Percentiles rank a stretch among this genome's conserved stretches.
Conservation (phyloP, 805 yeast species). For the Zygotorulaspora florentina region DNA sequence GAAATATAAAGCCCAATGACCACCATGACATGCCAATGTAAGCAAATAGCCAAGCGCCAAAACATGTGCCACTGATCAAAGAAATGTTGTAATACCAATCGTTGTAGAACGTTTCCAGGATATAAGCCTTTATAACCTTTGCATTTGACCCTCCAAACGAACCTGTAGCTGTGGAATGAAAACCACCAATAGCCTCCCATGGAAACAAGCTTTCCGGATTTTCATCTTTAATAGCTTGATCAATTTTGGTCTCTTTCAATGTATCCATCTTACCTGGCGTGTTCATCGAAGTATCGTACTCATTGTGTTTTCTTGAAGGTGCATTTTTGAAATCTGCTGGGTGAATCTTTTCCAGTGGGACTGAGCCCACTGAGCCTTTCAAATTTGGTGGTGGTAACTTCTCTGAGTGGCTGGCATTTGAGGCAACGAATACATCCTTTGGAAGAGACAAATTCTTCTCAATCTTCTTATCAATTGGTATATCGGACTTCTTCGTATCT, state of each 20-base stretch:
- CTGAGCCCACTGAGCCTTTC: constrained; percentile 28
- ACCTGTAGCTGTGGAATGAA: constrained; percentile 20
- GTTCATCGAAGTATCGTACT: constrained; percentile 31
- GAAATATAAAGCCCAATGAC: constrained; percentile 54
- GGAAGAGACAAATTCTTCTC: background rate
- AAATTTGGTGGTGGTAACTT: constrained; percentile 26
- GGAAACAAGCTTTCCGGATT: constrained; percentile 29
- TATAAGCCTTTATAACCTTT: constrained; percentile 50
- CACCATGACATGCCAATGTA: constrained; percentile 61
- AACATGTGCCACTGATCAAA: constrained; percentile 62
- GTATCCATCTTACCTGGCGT: constrained; percentile 22
- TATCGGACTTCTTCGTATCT: background rate
- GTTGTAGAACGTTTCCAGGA: constrained; percentile 62
- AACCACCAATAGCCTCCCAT: constrained; percentile 37
- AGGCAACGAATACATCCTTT: constrained; percentile 22
- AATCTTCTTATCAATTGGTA: background rate
- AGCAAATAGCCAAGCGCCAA: constrained; percentile 67
- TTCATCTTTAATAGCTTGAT: constrained; percentile 14
- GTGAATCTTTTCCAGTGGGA: constrained; percentile 30
- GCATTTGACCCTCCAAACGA: constrained; percentile 21
- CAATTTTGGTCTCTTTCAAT: constrained; percentile 15
- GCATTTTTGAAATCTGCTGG: constrained; percentile 20
- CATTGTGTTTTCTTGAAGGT: constrained; percentile 27
- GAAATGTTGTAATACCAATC: constrained; percentile 72
- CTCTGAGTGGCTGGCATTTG: constrained; percentile 19